Percentiles rank a stretch among this genome's conserved stretches.
Conservation (phyloP, 352 stramenopile genomes). For the Pythium phragmitis region DNA sequence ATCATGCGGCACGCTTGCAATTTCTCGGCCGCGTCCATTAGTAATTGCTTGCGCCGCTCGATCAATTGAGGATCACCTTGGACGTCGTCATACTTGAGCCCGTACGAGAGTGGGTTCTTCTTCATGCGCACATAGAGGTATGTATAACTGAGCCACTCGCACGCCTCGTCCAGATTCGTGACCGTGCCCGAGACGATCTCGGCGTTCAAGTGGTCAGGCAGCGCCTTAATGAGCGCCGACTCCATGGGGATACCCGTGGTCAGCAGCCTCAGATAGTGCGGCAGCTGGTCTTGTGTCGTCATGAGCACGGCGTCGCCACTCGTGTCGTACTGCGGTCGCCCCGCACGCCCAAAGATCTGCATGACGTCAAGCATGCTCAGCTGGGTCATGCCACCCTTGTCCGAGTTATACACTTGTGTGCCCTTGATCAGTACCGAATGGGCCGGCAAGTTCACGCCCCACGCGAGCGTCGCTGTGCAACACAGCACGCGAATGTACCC, state of each 20-base stretch:
- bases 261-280: constrained; percentile 95
- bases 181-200: constrained; percentile 99
- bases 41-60: constrained; percentile 54
- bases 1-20: constrained; percentile 81
- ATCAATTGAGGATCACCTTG: constrained; percentile 90
- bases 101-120: constrained; percentile 98
- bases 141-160: constrained; percentile 97
- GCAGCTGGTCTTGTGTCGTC: constrained; percentile 92
- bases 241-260: constrained; percentile 97
- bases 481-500: constrained; percentile 97
- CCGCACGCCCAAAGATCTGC: constrained; percentile 99
- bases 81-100: constrained; percentile 93
- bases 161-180: constrained; percentile 95
- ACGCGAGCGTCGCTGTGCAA: constrained; percentile 99
- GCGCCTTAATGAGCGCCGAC: constrained; percentile 96
- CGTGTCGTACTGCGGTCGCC: constrained; percentile 99
- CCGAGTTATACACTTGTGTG: constrained; percentile 99
- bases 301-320: constrained; percentile 98
- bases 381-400: constrained; percentile 97
- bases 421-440: constrained; percentile 99
- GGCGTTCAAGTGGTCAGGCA: constrained; percentile 99
- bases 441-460: constrained; percentile 98
- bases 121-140: constrained; percentile 99
- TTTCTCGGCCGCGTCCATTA: constrained; percentile 78
- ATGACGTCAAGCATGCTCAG: constrained; percentile 99